Base-by-base conservation (phyloP, 768 basidiomycete genomes). In the Rhodocollybia butyracea region DNA sequence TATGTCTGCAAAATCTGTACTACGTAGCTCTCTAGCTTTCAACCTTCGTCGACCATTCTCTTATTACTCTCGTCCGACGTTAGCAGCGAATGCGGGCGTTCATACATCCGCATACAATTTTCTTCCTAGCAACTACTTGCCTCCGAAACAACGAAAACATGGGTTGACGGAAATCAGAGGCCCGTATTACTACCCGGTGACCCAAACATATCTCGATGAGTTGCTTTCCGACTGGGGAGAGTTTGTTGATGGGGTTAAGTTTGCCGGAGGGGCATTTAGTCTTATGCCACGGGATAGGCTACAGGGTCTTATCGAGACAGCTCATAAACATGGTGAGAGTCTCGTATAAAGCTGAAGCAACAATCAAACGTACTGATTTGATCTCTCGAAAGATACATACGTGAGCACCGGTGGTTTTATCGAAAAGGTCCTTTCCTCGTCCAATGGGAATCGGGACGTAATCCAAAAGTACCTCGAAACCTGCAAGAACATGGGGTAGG, bases 121-220 rank as follows among this genome's bases (percentile, higher is more conserved):
- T 61, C 64, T 72, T 2, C 68, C 69, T 3, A 59, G 59, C 51
- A 72, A 73, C 58, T 52, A 63, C 7, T 63, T 72, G 31, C 57
- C 68, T 26, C 40, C 57, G 3, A 77, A 77, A 57, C 67, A 70
- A 7, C 72, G 74, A 26, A 60, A 60, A 29, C 64, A 63, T n/a
- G 71, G 76, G 5, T 55, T 75, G 27, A 74, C 76, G 3, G 74
- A 78, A 60, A 79, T 78, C 47, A 68, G 76, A 13, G 75, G 76
- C 11, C 74, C 75, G 1, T 78, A 76, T 57, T 76, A 76, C 53
- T 62, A 70, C n/a, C 70, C 72, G 0, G 74, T 76, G 24, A 73
- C 73, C 12, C 63, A 68, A 54, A 72, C 71, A 2, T 74, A 77
- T 57, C 64, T 76, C 17, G 65, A 76, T 38, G 74, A 78, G 43